These are phyloP conservation scores for Trametes versicolor DNA, from an alignment of 1,284 basidiomycete genomes.

Conservation along the genomic window DNA sequence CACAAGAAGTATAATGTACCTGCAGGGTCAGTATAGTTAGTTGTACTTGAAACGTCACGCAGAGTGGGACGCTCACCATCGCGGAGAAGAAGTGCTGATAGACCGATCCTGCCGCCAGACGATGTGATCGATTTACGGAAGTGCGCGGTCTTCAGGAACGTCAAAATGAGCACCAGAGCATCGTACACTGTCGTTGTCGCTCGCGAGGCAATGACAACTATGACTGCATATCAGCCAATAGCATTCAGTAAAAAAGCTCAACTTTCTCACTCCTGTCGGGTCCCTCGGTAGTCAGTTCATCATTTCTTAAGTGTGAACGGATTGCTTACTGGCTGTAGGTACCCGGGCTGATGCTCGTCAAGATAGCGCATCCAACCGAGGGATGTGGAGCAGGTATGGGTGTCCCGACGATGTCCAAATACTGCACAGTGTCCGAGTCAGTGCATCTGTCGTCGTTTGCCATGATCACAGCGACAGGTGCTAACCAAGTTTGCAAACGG, in stretches of 20 bases:
- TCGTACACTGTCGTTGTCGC: constrained; percentile 29
- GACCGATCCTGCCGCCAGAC: constrained; percentile 12
- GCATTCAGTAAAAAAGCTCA: background rate
- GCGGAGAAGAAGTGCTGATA: constrained; percentile 4
- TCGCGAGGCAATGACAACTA: constrained; percentile 33
- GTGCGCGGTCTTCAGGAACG: constrained; percentile 28
- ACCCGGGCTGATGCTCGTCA: constrained; percentile 6
- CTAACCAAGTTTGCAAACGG: constrained; percentile 27
- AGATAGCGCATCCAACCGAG: constrained; percentile 34
- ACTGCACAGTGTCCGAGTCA: constrained; percentile 10
- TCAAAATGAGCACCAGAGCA: constrained; percentile 32
- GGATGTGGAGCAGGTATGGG: constrained; percentile 30
- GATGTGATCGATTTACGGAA: constrained; percentile 11
- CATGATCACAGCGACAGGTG: background rate
- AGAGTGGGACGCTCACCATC: background rate
- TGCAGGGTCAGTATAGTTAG: background rate
- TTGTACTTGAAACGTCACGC: background rate
- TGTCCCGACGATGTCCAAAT: constrained; percentile 20
- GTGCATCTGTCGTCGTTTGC: background rate
- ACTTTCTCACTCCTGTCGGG: background rate
- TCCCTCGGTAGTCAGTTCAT: background rate
- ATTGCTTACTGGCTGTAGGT: constrained; percentile 4
- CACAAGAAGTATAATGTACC: background rate
- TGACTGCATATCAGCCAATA: background rate
- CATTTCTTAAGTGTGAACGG: background rate